These are phyloP conservation scores for Trametes versicolor DNA, from an alignment of 1,284 basidiomycete species.

Conservation along the genomic window DNA sequence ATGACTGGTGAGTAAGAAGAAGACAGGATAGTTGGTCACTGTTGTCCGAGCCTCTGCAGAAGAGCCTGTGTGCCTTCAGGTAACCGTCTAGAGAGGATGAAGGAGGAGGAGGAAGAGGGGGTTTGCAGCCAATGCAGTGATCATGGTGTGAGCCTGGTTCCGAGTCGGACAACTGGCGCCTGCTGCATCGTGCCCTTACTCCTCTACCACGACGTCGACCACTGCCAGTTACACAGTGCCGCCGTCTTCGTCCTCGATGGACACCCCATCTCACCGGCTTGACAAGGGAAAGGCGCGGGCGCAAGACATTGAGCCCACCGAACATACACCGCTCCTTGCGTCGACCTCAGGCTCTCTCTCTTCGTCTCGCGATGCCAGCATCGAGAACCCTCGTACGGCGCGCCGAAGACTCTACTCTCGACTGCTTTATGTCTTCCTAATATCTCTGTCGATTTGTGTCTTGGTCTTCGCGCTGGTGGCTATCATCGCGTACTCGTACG, in stretches of 20 bases:
- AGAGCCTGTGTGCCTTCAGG: too few relatives aligned
- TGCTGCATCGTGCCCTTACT: too few relatives aligned
- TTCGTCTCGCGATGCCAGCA: conserved; percentile 35
- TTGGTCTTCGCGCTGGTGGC: conserved; percentile 53
- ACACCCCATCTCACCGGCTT: conserved; percentile 19
- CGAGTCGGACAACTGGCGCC: too few relatives aligned
- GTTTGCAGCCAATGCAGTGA: too few relatives aligned
- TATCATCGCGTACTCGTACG: conserved; percentile 71
- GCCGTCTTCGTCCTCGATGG: conserved; percentile 23
- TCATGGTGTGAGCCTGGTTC: too few relatives aligned
- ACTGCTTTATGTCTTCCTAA: conserved; percentile 60
- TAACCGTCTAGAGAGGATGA: too few relatives aligned
- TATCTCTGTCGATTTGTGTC: conserved; percentile 52
- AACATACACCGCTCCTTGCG: conserved; percentile 56
- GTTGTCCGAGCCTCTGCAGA: too few relatives aligned
- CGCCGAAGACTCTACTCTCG: conserved; percentile 51
- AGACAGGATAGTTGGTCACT: too few relatives aligned
- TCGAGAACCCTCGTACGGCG: conserved; percentile 35
- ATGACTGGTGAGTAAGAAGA: too few relatives aligned
- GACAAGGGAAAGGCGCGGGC: conserved; percentile 58
- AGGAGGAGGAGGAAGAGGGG: too few relatives aligned
- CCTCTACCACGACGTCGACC: too few relatives aligned
- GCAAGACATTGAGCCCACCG: conserved; percentile 46
- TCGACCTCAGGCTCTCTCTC: conserved; percentile 40
- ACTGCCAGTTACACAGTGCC: neutral